Percentiles rank a stretch among this genome's conserved stretches.
phyloP scores from a whole-genome alignment of 2,329 filamentous ascomycete species.

The Didymella arachidicola region DNA sequence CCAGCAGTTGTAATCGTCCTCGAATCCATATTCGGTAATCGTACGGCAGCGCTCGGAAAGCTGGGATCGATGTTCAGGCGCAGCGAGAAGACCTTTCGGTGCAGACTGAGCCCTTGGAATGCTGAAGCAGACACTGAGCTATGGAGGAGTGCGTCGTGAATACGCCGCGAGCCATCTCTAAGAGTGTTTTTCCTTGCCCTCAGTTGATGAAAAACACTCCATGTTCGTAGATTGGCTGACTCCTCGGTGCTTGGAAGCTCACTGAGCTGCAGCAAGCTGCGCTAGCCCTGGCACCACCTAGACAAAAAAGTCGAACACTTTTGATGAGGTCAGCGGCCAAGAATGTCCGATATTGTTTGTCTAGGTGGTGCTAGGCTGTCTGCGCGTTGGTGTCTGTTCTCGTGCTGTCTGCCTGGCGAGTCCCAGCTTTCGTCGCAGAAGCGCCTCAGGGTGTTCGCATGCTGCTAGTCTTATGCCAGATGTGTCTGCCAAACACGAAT shows the following conservation, averaged over 20 bases:
- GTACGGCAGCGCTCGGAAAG: constrained; percentile 39
- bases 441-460: constrained; percentile 41
- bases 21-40: constrained; percentile 35
- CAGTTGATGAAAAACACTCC: constrained; percentile 23
- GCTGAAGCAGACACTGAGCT: constrained; percentile 10
- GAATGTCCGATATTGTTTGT: too few relatives aligned
- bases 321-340: too few relatives aligned
- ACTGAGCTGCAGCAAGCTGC: constrained; percentile 21
- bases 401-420: constrained; percentile 24
- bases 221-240: constrained; percentile 19
- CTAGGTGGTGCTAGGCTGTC: constrained; percentile 20
- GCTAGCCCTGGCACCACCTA: too few relatives aligned
- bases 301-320: too few relatives aligned
- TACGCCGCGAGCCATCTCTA: constrained; percentile 30
- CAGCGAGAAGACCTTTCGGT: constrained; percentile 30
- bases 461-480: constrained; percentile 42
- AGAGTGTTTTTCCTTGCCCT: constrained; percentile 31
- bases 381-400: constrained; percentile 28
- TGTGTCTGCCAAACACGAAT: constrained; percentile 44
- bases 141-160: constrained; percentile 16
- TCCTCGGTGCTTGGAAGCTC: constrained; percentile 24
- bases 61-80: constrained; percentile 29
- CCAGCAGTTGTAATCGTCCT: constrained; percentile 28
- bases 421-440: constrained; percentile 39
- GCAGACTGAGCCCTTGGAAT: constrained; percentile 8